These are phyloP conservation scores for Lachnellula hyalina DNA, from an alignment of 2,329 filamentous ascomycete genomes.

Conservation along the genomic window DNA sequence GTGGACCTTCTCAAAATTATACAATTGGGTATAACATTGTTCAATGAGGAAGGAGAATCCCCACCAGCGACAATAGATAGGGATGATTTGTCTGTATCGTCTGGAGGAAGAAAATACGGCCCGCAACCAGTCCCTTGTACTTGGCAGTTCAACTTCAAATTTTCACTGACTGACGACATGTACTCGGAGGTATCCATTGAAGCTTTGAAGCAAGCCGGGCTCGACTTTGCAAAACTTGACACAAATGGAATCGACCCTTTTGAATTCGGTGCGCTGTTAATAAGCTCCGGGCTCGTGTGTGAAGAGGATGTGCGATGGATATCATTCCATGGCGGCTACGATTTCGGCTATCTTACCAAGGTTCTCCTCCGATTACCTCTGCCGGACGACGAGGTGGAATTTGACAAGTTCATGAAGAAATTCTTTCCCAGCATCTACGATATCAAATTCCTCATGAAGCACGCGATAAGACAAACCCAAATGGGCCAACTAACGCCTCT, in stretches of 20 bases:
- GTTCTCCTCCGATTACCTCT: slow-evolving; percentile 78
- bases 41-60: slow-evolving; percentile 83
- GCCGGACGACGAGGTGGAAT: slow-evolving; percentile 84
- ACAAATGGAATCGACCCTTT: slow-evolving; percentile 86
- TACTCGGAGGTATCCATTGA: slow-evolving; percentile 94
- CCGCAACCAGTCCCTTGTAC: slow-evolving; percentile 67
- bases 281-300: slow-evolving; percentile 86
- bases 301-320: slow-evolving; percentile 91
- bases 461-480: slow-evolving; percentile 67
- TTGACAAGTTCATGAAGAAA: slow-evolving; percentile 80
- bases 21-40: slow-evolving; percentile 90
- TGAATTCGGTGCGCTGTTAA: slow-evolving; percentile 83
- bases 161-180: slow-evolving; percentile 93
- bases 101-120: slow-evolving; percentile 39
- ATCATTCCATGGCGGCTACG: slow-evolving; percentile 95
- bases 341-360: slow-evolving; percentile 96
- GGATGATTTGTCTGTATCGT: slow-evolving; percentile 38
- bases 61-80: slow-evolving; percentile 52
- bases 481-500: slow-evolving; percentile 57
- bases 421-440: slow-evolving; percentile 95
- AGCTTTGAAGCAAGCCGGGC: slow-evolving; percentile 83
- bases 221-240: slow-evolving; percentile 80
- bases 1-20: slow-evolving; percentile 98
- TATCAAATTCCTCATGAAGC: slow-evolving; percentile 95
- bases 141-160: slow-evolving; percentile 99